Conservation (phyloP, 176 grass and related monocot species). For the maize (Zea mays) region DNA sequence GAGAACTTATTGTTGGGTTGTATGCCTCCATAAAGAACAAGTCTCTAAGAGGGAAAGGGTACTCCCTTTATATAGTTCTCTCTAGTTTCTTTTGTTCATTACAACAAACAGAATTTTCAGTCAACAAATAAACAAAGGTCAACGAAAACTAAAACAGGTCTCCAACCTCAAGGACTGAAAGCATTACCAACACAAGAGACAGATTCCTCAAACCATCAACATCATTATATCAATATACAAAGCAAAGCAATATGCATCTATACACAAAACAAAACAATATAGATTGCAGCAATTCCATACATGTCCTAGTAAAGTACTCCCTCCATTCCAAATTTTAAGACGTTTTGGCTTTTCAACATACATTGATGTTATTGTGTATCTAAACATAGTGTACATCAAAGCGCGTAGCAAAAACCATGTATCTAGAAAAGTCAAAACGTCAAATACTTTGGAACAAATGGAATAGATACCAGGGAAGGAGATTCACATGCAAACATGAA, state of each 20-base stretch:
- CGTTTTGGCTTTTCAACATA: no score
- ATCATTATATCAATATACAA: background rate
- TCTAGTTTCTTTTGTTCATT: background rate
- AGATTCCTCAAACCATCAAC: slow-evolving; percentile 39
- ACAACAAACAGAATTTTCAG: background rate
- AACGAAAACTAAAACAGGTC: slow-evolving; percentile 17
- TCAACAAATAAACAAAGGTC: slow-evolving; percentile 1
- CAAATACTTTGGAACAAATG: no score
- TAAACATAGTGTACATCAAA: no score
- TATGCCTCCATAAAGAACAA: slow-evolving; percentile 6
- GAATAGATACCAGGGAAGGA: background rate
- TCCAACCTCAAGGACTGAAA: background rate
- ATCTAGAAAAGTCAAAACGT: no score
- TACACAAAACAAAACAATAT: slow-evolving; percentile 14
- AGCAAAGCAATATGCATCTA: background rate
- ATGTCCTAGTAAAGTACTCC: background rate
- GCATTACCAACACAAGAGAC: background rate
- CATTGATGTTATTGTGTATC: no score
- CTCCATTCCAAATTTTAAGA: no score
- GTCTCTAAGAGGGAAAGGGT: background rate
- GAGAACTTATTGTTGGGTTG: slow-evolving; percentile 7
- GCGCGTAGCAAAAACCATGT: no score
- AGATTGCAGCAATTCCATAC: background rate
- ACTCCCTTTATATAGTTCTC: background rate
- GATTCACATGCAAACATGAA: background rate